Evolutionary conservation across 2,329 filamentous ascomycete species (phyloP).

Genomic region (Cercospora janseana): DNA sequence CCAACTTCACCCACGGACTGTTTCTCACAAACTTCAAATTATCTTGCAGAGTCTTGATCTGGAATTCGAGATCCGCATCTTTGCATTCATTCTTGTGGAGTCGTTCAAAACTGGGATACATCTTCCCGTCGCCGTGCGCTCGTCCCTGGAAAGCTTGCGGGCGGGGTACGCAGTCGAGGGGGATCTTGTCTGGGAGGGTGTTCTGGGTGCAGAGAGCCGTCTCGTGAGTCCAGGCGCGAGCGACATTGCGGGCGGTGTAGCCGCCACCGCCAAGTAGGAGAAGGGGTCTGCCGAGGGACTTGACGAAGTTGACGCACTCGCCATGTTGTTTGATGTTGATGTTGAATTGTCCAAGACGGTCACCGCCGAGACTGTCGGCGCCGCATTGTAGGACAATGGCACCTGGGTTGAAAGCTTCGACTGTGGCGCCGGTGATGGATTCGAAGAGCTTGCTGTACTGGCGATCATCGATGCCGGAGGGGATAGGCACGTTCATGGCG

Average conservation of each 20-base stretch:
- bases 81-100: constrained; percentile 68
- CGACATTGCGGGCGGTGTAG: constrained; percentile 95
- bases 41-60: constrained; percentile 46
- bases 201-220: constrained; percentile 83
- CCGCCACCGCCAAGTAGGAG: constrained; percentile 92
- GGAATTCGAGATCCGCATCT: constrained; percentile 69
- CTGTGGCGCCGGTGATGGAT: constrained; percentile 71
- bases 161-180: constrained; percentile 72
- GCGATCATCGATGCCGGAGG: constrained; percentile 65
- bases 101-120: constrained; percentile 78
- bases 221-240: constrained; percentile 94
- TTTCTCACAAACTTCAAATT: constrained; percentile 82
- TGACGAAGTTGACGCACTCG: constrained; percentile 85
- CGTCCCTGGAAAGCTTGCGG: constrained; percentile 78
- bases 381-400: constrained; percentile 95
- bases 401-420: constrained; percentile 79
- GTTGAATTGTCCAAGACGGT: constrained; percentile 92
- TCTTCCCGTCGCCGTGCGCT: constrained; percentile 65
- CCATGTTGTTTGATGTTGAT: constrained; percentile 94
- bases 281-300: constrained; percentile 74
- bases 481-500: constrained; percentile 66
- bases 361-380: constrained; percentile 89
- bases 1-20: constrained; percentile 84
- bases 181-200: constrained; percentile 70
- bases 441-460: constrained; percentile 87